These are phyloP conservation scores for Pholiota conissans DNA, from an alignment of 768 basidiomycete species.

Conservation along the genomic window DNA sequence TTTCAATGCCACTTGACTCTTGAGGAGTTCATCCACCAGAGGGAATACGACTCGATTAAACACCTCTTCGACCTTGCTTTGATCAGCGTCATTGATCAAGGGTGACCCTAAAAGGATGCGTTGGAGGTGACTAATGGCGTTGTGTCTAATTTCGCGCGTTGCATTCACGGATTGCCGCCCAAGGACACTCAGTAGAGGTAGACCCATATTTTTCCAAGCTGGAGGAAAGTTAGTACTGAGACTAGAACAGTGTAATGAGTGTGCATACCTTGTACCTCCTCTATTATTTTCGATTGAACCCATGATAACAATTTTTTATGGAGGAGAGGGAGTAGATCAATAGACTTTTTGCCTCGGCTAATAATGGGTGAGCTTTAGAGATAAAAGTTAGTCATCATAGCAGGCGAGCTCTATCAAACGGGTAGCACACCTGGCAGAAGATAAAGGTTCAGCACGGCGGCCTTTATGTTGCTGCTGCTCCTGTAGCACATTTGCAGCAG, in stretches of 20 bases:
- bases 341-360: constrained; percentile 77
- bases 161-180: constrained; percentile 82
- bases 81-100: constrained; percentile 54
- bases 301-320: constrained; percentile 65
- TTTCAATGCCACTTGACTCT: constrained; percentile 72
- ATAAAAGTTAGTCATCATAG: constrained; percentile 7
- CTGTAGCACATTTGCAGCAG: constrained; percentile 58
- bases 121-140: constrained; percentile 77
- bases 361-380: constrained; percentile 66
- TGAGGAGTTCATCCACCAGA: constrained; percentile 86
- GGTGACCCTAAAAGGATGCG: constrained; percentile 82
- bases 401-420: background rate
- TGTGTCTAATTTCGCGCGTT: constrained; percentile 81
- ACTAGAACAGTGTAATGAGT: background rate
- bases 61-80: constrained; percentile 70
- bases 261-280: constrained; percentile 40
- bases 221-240: background rate
- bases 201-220: constrained; percentile 78
- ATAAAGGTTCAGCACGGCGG: constrained; percentile 49
- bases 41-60: constrained; percentile 92
- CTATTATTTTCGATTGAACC: constrained; percentile 46
- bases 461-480: constrained; percentile 58
- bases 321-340: constrained; percentile 78
- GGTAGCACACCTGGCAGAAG: constrained; percentile 47
- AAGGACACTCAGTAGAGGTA: constrained; percentile 74